These are phyloP conservation scores for Naematelia aurantialba DNA, from an alignment of 768 basidiomycete genomes.

Conservation along the genomic window DNA sequence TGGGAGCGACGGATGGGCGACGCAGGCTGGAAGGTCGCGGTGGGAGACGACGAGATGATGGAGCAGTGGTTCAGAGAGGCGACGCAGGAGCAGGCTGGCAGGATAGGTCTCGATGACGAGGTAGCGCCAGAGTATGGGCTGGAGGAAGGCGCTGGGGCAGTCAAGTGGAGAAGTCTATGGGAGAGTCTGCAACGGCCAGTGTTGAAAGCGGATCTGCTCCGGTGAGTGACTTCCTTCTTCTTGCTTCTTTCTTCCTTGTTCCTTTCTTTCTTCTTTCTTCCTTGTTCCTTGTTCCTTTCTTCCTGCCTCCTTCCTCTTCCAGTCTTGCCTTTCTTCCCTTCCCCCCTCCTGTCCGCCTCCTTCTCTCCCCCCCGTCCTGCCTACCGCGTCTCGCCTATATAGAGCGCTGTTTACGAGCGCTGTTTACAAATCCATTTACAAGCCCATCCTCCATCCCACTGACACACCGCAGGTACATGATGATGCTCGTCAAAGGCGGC, in stretches of 20 bases:
- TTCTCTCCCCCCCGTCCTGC: no score
- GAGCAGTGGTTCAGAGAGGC: constrained; percentile 11
- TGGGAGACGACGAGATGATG: constrained; percentile 16
- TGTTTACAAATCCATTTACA: no score
- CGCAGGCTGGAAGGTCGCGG: constrained; percentile 11
- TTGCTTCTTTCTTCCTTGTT: not conserved
- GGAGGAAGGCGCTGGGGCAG: constrained; percentile 1
- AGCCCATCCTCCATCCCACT: no score
- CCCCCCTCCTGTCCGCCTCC: not conserved
- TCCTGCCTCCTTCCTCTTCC: not conserved
- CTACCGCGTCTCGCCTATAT: no score
- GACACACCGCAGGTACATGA: constrained; percentile 16
- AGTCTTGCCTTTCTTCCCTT: not conserved
- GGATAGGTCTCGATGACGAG: not conserved
- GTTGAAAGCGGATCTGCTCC: constrained; percentile 14
- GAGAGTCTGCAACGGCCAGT: constrained; percentile 8
- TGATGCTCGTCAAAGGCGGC: constrained; percentile 11
- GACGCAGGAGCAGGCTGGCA: not conserved
- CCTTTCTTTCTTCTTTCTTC: not conserved
- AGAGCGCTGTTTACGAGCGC: no score
- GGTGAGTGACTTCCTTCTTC: constrained; percentile 4
- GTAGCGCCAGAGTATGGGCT: not conserved
- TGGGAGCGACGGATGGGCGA: constrained; percentile 2
- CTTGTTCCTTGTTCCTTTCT: not conserved
- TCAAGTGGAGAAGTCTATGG: constrained; percentile 7